Conservation (phyloP, 805 yeast species). For the Tetrapisispora pingtungensis region DNA sequence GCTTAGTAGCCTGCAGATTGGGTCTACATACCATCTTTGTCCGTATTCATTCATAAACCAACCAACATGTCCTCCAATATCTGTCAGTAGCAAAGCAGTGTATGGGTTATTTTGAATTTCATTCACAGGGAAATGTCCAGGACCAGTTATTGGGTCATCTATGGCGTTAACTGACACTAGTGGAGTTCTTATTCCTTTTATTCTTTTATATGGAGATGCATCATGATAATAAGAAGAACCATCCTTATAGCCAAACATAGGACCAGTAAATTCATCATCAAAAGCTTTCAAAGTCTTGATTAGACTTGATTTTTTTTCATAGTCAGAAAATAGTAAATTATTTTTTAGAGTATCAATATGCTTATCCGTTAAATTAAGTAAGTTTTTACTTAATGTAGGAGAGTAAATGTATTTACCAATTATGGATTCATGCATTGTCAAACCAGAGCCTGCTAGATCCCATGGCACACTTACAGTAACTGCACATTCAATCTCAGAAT, state of each 20-base stretch:
- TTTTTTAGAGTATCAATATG: constrained; percentile 34
- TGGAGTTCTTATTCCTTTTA: constrained; percentile 51
- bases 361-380: constrained; percentile 33
- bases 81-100: constrained; percentile 46
- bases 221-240: constrained; percentile 55
- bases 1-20: constrained; percentile 36
- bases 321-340: constrained; percentile 16
- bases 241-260: constrained; percentile 53
- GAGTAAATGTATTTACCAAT: constrained; percentile 41
- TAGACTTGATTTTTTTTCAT: constrained; percentile 18
- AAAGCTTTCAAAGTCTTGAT: constrained; percentile 40
- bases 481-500: constrained; percentile 42
- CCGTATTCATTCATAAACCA: constrained; percentile 51
- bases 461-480: constrained; percentile 59
- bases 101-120: constrained; percentile 51
- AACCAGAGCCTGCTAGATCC: constrained; percentile 50
- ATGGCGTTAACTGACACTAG: constrained; percentile 49
- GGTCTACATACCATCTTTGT: constrained; percentile 55
- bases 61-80: constrained; percentile 76
- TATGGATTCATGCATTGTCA: constrained; percentile 32
- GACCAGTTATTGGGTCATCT: constrained; percentile 70
- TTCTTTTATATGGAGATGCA: constrained; percentile 47
- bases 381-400: constrained; percentile 40
- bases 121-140: constrained; percentile 38
- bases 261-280: constrained; percentile 57